phyloP scores from a whole-genome alignment of 768 basidiomycete genomes.

The Leccinum sublutescens region DNA sequence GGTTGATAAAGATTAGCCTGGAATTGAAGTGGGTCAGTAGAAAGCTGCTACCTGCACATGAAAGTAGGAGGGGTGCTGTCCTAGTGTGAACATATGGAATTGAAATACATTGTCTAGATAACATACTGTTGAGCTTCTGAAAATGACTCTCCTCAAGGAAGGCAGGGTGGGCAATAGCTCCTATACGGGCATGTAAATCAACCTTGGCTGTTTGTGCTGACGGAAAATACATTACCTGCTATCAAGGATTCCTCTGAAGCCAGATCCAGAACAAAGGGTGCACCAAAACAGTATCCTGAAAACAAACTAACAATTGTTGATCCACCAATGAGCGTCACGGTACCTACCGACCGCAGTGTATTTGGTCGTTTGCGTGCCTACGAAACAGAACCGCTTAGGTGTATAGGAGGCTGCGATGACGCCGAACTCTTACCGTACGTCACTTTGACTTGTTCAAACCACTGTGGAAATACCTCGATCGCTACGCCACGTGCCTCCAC shows the following conservation, averaged over 20 bases:
- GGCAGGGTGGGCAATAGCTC: constrained; percentile 55
- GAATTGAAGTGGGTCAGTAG: background rate
- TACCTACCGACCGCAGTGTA: constrained; percentile 44
- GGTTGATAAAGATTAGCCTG: background rate
- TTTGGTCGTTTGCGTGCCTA: constrained; percentile 31
- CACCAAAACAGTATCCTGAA: constrained; percentile 58
- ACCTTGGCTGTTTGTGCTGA: background rate
- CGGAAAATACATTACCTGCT: constrained; percentile 36
- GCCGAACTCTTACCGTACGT: constrained; percentile 38
- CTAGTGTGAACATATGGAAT: background rate
- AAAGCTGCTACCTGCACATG: constrained; percentile 19
- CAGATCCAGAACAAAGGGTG: constrained; percentile 46
- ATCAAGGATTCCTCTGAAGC: constrained; percentile 42
- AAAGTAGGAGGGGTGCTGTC: constrained; percentile 26
- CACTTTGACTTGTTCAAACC: constrained; percentile 48
- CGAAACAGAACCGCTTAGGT: background rate
- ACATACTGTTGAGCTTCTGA: constrained; percentile 45
- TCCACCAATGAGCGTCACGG: background rate
- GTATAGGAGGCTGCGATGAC: background rate
- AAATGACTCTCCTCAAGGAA: constrained; percentile 54
- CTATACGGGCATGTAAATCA: constrained; percentile 13
- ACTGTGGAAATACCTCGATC: constrained; percentile 41
- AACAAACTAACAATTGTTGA: background rate
- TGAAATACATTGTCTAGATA: background rate
- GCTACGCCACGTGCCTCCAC: constrained; percentile 36